Percentiles rank a stretch among this genome's conserved stretches.
These are phyloP conservation scores for Adansonia grandidieri DNA, from an alignment of 441 rosid genomes.

Conservation along the genomic window DNA sequence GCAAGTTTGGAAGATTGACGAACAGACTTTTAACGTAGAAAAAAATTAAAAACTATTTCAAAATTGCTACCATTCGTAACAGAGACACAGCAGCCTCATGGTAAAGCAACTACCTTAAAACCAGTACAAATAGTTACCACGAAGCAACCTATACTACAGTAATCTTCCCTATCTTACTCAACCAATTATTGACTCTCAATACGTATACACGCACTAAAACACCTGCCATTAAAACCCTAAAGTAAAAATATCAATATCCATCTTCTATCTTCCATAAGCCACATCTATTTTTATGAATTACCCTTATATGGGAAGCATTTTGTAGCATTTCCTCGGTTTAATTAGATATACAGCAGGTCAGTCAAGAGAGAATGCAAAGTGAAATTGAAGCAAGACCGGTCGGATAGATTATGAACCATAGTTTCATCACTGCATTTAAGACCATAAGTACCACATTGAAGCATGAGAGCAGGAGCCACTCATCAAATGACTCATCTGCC, in stretches of 20 bases:
- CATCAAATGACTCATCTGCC: neutral
- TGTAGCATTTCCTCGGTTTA: neutral
- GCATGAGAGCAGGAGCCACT: neutral
- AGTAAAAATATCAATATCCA: neutral
- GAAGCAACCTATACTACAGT: too few species aligned
- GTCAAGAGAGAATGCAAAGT: neutral
- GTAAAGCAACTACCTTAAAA: too few species aligned
- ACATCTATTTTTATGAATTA: neutral
- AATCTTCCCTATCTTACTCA: neutral
- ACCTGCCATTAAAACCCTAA: neutral
- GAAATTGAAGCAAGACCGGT: neutral
- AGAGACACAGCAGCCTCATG: too few species aligned
- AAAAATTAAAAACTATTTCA: too few species aligned
- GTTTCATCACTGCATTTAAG: neutral
- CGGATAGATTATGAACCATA: neutral
- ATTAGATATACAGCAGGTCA: neutral
- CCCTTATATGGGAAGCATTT: neutral
- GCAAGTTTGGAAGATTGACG: too few species aligned
- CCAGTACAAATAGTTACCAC: too few species aligned
- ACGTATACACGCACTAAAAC: neutral
- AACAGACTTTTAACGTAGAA: too few species aligned
- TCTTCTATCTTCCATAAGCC: neutral
- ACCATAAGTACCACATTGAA: neutral
- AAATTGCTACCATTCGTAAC: too few species aligned
- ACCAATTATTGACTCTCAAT: slow-evolving; percentile 8